Evolutionary conservation across 2,329 filamentous ascomycete species (phyloP).

Genomic region (Aspergillus phoenicis): DNA sequence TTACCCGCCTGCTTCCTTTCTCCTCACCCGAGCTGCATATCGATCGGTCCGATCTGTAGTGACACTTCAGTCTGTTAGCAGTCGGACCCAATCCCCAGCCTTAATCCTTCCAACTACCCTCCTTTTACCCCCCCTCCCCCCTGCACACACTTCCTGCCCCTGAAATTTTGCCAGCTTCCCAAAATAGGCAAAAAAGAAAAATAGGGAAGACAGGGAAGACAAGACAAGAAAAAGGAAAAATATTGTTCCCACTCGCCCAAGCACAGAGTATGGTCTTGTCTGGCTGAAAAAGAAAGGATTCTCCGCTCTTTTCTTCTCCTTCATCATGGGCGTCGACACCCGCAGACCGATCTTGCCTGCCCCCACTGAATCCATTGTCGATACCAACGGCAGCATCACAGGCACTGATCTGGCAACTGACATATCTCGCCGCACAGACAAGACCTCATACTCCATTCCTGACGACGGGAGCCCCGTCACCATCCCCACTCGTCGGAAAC

Average conservation of each 20-base stretch:
- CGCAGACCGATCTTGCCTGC: conserved; percentile 53
- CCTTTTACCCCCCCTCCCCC: background rate
- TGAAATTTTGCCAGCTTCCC: conserved; percentile 2
- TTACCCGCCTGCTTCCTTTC: conserved; percentile 14
- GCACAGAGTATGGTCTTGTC: conserved; percentile 40
- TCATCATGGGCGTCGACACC: conserved; percentile 53
- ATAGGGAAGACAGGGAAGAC: background rate
- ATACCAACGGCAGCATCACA: conserved; percentile 47
- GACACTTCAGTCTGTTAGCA: conserved; percentile 22
- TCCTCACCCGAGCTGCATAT: conserved; percentile 19
- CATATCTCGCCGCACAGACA: conserved; percentile 53
- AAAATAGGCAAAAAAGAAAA: conserved; percentile 5
- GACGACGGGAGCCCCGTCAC: conserved; percentile 76
- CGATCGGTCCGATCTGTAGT: conserved; percentile 25
- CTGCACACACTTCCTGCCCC: conserved; percentile 11
- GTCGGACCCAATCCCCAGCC: conserved; percentile 12
- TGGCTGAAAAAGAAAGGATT: conserved; percentile 29
- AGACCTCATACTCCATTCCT: conserved; percentile 54
- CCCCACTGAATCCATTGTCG: conserved; percentile 53
- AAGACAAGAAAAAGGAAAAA: conserved; percentile 13
- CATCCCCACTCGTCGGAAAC: conserved; percentile 67
- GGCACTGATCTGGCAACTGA: conserved; percentile 54
- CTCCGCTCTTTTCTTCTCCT: conserved; percentile 23
- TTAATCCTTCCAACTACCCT: background rate
- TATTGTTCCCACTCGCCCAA: background rate